Evolutionary conservation across 1,284 basidiomycete genomes (phyloP).

Genomic region (Flammula alnicola): DNA sequence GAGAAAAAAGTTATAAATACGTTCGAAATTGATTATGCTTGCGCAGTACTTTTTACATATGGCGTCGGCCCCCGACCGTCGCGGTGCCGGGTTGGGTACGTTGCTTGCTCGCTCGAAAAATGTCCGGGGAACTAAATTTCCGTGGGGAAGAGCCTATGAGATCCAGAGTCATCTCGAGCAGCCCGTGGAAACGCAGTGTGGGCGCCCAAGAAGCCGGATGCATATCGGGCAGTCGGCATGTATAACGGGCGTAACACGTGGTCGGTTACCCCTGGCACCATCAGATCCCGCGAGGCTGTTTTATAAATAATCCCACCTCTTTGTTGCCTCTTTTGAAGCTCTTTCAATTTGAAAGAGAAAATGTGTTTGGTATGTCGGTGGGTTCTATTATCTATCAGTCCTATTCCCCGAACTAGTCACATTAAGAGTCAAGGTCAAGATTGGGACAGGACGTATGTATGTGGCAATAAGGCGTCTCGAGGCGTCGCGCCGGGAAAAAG

Average conservation of each 20-base stretch:
- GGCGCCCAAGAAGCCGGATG: constrained; percentile 3
- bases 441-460: not conserved
- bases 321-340: too few species aligned
- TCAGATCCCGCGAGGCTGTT: constrained; percentile 10
- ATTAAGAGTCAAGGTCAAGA: constrained; percentile 5
- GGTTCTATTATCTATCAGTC: constrained; percentile 10
- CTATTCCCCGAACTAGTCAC: constrained; percentile 9
- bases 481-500: not conserved
- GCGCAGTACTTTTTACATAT: not conserved
- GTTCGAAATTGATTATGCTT: not conserved
- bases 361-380: constrained; percentile 11
- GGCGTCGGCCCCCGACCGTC: constrained; percentile 11
- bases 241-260: not conserved
- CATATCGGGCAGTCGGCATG: constrained; percentile 8
- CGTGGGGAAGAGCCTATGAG: constrained; percentile 12
- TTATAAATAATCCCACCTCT: constrained; percentile 10
- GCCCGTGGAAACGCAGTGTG: too few species aligned
- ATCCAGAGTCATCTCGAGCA: too few species aligned
- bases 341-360: too few species aligned
- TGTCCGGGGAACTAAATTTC: constrained; percentile 1
- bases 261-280: constrained; percentile 11
- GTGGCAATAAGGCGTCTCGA: not conserved
- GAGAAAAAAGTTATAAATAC: constrained; percentile 1
- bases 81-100: constrained; percentile 8
- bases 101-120: not conserved